Conservation (phyloP, 768 basidiomycete genomes). For the Mrakia hoshinonis region DNA sequence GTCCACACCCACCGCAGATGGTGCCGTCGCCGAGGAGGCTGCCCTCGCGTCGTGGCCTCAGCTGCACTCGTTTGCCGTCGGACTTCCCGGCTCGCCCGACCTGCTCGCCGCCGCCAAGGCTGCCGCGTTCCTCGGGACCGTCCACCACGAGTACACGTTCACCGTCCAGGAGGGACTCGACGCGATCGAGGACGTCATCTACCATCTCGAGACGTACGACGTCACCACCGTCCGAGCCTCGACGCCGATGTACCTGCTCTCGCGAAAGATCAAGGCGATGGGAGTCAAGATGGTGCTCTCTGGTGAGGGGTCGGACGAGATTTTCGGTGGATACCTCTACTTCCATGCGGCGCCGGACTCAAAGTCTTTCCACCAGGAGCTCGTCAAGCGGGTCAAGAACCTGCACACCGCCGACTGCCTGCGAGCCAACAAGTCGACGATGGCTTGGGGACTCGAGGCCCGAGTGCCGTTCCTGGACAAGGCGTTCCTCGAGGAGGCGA, state of each 20-base stretch:
- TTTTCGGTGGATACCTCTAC: slow-evolving; percentile 95
- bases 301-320: slow-evolving; percentile 96
- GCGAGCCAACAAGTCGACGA: slow-evolving; percentile 98
- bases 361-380: slow-evolving; percentile 86
- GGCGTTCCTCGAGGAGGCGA: slow-evolving; percentile 82
- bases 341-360: slow-evolving; percentile 95
- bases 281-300: slow-evolving; percentile 99
- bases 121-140: slow-evolving; percentile 83
- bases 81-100: slow-evolving; percentile 89
- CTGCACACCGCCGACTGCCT: slow-evolving; percentile 95
- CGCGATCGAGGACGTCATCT: slow-evolving; percentile 92
- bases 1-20: slow-evolving; percentile 38
- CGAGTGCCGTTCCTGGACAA: slow-evolving; percentile 99
- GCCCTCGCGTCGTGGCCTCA: slow-evolving; percentile 85
- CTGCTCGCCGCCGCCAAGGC: slow-evolving; percentile 87
- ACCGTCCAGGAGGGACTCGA: slow-evolving; percentile 97
- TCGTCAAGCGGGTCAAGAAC: slow-evolving; percentile 89
- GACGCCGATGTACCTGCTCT: slow-evolving; percentile 97
- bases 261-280: slow-evolving; percentile 98
- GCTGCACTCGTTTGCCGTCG: slow-evolving; percentile 95
- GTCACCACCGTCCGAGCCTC: slow-evolving; percentile 96
- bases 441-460: slow-evolving; percentile 99
- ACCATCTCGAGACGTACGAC: slow-evolving; percentile 97
- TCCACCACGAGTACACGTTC: slow-evolving; percentile 95
- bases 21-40: slow-evolving; percentile 49